phyloP scores from a whole-genome alignment of 768 basidiomycete species.

The Boletus rubescentipes region DNA sequence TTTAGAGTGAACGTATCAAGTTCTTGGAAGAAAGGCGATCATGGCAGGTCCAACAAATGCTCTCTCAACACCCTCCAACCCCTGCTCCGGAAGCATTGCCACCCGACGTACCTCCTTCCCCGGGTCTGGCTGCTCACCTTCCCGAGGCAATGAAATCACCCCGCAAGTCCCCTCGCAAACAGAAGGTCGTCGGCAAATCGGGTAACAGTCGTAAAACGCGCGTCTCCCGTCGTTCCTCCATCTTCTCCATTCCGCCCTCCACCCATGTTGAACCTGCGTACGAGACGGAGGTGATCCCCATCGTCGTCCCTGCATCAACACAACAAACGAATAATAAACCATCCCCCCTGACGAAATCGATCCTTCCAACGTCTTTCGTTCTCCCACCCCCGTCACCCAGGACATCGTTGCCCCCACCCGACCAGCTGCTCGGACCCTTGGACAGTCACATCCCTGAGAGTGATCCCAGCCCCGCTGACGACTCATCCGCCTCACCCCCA shows the following conservation, averaged over 20 bases:
- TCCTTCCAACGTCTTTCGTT: slow-evolving; percentile 70
- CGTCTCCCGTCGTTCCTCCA: slow-evolving; percentile 48
- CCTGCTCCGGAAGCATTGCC: slow-evolving; percentile 24
- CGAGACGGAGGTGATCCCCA: slow-evolving; percentile 51
- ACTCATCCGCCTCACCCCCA: not conserved
- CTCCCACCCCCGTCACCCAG: slow-evolving; percentile 77
- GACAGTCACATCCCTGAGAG: slow-evolving; percentile 20
- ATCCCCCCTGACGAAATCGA: slow-evolving; percentile 38
- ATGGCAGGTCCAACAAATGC: slow-evolving; percentile 68
- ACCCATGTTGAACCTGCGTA: slow-evolving; percentile 42
- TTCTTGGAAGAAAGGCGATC: slow-evolving; percentile 69
- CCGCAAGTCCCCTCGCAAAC: slow-evolving; percentile 46
- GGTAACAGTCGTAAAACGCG: slow-evolving; percentile 43
- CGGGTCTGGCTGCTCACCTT: slow-evolving; percentile 23
- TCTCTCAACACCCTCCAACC: slow-evolving; percentile 54
- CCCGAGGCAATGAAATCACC: slow-evolving; percentile 40
- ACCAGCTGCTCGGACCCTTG: slow-evolving; percentile 35
- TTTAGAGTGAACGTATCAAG: slow-evolving; percentile 58
- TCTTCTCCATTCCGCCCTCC: slow-evolving; percentile 36
- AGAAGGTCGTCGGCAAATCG: slow-evolving; percentile 47
- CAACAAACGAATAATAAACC: slow-evolving; percentile 20
- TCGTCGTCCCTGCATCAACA: slow-evolving; percentile 29
- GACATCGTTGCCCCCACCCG: slow-evolving; percentile 51
- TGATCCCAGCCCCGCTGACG: not conserved
- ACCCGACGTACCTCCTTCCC: slow-evolving; percentile 11